A percentile compares a stretch with the other conserved stretches of the same genome.
These are phyloP conservation scores for Paramyrothecium sp. DNA, from an alignment of 2,329 filamentous ascomycete genomes.

Conservation along the genomic window DNA sequence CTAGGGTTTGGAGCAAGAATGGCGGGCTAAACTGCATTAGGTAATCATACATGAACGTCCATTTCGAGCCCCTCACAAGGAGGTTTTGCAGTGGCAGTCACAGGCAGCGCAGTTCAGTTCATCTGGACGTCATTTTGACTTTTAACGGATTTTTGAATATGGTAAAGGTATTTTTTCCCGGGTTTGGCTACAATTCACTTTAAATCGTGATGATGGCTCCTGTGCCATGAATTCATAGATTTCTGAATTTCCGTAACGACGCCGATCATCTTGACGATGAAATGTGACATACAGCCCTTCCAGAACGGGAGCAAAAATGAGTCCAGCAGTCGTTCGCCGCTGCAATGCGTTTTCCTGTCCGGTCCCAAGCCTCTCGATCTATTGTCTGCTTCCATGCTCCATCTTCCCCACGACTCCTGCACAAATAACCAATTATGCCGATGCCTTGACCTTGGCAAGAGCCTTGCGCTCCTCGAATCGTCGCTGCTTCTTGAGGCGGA, in stretches of 20 bases:
- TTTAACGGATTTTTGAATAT: slow-evolving; percentile 9
- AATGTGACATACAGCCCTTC: slow-evolving; percentile 66
- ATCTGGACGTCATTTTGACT: background rate
- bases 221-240: slow-evolving; percentile 39
- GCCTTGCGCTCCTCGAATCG: slow-evolving; percentile 98
- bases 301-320: slow-evolving; percentile 56
- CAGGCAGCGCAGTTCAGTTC: background rate
- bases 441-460: slow-evolving; percentile 86
- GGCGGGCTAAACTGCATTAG: slow-evolving; percentile 36
- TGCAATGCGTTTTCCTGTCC: slow-evolving; percentile 32
- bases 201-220: slow-evolving; percentile 21
- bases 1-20: slow-evolving; percentile 42
- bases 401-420: slow-evolving; percentile 24
- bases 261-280: slow-evolving; percentile 59
- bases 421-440: slow-evolving; percentile 58
- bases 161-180: slow-evolving; percentile 17
- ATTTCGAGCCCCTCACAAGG: slow-evolving; percentile 3
- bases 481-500: slow-evolving; percentile 99
- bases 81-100: slow-evolving; percentile 1
- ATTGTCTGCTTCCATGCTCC: slow-evolving; percentile 32
- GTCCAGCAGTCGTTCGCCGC: slow-evolving; percentile 54
- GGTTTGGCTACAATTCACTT: slow-evolving; percentile 26
- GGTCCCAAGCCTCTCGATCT: slow-evolving; percentile 34
- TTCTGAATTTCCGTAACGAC: slow-evolving; percentile 63
- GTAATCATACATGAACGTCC: slow-evolving; percentile 27